Evolutionary conservation across 2,329 filamentous ascomycete genomes (phyloP).

Genomic region (Colletotrichum higginsianum): DNA sequence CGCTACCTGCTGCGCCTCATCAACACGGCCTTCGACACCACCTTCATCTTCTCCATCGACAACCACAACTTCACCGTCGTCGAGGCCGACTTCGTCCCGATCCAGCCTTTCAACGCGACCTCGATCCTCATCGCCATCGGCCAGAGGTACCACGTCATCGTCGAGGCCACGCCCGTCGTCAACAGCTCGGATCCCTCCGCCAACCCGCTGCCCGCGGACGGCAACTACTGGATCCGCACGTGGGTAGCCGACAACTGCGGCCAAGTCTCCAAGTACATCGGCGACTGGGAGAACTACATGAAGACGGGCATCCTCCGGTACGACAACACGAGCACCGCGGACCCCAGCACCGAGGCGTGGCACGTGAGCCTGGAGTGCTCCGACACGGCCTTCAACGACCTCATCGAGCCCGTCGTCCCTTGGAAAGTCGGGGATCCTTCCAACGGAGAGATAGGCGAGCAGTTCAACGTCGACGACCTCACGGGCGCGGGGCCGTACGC

Average conservation of each 20-base stretch:
- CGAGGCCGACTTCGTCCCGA: conserved; percentile 62
- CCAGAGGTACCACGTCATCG: conserved; percentile 52
- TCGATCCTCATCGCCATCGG: conserved; percentile 66
- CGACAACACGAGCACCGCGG: conserved; percentile 29
- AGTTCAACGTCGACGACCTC: conserved; percentile 13
- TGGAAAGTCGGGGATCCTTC: conserved; percentile 42
- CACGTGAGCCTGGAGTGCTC: conserved; percentile 46
- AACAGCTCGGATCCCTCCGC: not conserved
- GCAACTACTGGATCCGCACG: conserved; percentile 48
- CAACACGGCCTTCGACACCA: conserved; percentile 51
- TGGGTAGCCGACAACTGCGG: conserved; percentile 10
- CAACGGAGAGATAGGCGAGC: conserved; percentile 20
- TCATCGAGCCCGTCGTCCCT: conserved; percentile 47
- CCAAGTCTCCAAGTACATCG: not conserved
- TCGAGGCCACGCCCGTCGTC: conserved; percentile 44
- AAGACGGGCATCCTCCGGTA: conserved; percentile 49
- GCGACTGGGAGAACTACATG: conserved; percentile 23
- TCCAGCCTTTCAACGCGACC: conserved; percentile 63
- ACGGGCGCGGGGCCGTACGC: conserved; percentile 13
- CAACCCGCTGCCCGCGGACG: conserved; percentile 40
- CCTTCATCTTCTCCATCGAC: conserved; percentile 57
- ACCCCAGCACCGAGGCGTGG: conserved; percentile 41
- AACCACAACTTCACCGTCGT: conserved; percentile 58
- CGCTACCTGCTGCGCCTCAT: conserved; percentile 53
- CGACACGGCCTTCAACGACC: conserved; percentile 47